phyloP scores from a whole-genome alignment of 176 grass and related monocot species.

The Triticum urartu region DNA sequence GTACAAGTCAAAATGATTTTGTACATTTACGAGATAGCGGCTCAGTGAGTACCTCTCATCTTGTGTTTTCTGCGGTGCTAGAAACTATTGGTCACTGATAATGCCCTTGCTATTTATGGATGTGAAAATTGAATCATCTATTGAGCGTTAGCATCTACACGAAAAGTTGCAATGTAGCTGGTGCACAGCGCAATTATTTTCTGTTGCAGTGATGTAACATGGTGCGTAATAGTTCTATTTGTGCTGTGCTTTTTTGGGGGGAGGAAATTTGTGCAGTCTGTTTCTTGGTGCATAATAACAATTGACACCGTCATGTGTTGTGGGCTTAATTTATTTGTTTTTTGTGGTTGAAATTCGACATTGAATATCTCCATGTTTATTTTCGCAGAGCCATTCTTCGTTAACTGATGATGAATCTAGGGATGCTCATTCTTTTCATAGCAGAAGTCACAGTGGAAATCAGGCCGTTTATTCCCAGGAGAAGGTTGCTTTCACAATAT shows the following conservation, averaged over 20 bases:
- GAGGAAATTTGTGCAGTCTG: neutral
- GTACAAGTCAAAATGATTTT: conserved; percentile 77
- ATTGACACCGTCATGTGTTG: neutral
- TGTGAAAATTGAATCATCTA: neutral
- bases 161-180: neutral
- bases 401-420: conserved; percentile 89
- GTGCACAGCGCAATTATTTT: neutral
- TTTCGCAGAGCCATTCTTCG: conserved; percentile 84
- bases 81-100: neutral
- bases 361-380: conserved; percentile 6
- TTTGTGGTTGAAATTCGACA: conserved; percentile 1
- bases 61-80: neutral
- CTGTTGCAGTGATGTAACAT: neutral
- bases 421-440: conserved; percentile 40
- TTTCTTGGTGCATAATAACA: neutral
- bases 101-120: neutral
- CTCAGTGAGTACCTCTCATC: conserved; percentile 56
- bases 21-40: conserved; percentile 62
- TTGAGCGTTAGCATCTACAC: neutral
- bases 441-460: conserved; percentile 51
- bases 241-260: neutral
- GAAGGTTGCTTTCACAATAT: conserved; percentile 54
- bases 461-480: conserved; percentile 42
- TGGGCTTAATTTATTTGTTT: neutral
- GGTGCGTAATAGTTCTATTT: neutral